Base-by-base conservation (phyloP, 78 protist species). In the Ministeria vibrans region DNA sequence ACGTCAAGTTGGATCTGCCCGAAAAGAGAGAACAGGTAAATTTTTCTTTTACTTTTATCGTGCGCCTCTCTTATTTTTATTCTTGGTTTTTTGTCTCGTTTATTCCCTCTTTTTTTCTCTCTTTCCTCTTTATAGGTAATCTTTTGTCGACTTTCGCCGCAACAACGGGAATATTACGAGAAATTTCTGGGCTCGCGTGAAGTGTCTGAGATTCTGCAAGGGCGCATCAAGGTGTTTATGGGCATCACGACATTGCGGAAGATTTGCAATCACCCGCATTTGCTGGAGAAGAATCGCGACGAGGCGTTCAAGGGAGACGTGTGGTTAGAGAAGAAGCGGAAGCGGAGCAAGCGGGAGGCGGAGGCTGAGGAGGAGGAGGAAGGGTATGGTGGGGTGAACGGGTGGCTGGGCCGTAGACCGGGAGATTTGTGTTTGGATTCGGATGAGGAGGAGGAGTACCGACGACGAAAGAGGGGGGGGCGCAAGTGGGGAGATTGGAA, bases 211-310 rank as follows among this genome's bases (percentile, higher is more conserved):
- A 77, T 86, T 27, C 41, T 78, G 4, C 79, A 69, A 0, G 91
- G 95, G 1, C 34, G 39, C 30, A 44, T 39, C 42, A 51, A 71
- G 27, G 42, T 81, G 42, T 71, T 94, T 0, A 69, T 46, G 36
- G 95, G 88, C 15, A 86, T 98, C 46, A 86, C 78, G 46, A 30
- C 77, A 11, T 81, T 98, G 44, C 87, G 95, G 18, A 92, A 95
- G 80, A 49, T 98, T 23, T 95, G 98, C 81, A 97, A 95, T 77
- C 99, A 98, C 66, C 98, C 99, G 0, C 92, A 92, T 44, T 81
- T 97, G 20, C 62, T 81, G 53, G 30, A 30, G 68, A 27, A 1
- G n/a, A n/a, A n/a, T n/a, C n/a, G n/a, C n/a, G n/a, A n/a, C n/a
- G n/a, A n/a, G n/a, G n/a, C n/a, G n/a, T n/a, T n/a, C n/a, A n/a